Percentiles rank a stretch among this genome's conserved stretches.
phyloP scores from a whole-genome alignment of 176 grass and related monocot genomes.

The Triticum dicoccoides region DNA sequence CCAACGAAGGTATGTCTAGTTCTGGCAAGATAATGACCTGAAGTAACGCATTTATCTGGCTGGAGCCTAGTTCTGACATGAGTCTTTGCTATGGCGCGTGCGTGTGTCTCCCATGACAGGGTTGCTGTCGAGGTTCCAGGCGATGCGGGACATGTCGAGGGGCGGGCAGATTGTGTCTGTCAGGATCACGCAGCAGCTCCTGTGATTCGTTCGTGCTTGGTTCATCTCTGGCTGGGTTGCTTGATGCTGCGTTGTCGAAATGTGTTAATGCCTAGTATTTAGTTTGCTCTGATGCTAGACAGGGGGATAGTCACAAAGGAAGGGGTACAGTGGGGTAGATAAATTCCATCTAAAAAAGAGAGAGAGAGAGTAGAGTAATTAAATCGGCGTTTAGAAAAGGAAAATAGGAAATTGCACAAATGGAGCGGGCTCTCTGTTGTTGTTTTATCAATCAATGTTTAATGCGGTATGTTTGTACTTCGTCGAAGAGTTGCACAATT shows the following conservation, averaged over 20 bases:
- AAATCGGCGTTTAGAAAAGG: neutral
- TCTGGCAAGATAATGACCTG: neutral
- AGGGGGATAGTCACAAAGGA: conserved; percentile 26
- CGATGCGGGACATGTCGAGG: conserved; percentile 49
- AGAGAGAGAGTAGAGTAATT: neutral
- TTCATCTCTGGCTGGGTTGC: conserved; percentile 19
- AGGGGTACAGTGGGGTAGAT: conserved; percentile 14
- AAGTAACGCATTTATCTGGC: neutral
- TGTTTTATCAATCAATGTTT: conserved; percentile 15
- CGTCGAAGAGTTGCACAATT: neutral
- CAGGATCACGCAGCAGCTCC: conserved; percentile 71
- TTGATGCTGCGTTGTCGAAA: conserved; percentile 13
- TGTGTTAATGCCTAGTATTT: conserved; percentile 25
- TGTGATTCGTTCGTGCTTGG: conserved; percentile 40
- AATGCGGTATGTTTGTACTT: neutral
- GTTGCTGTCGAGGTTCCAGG: conserved; percentile 57
- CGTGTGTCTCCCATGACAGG: conserved; percentile 32
- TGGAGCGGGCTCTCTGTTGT: neutral
- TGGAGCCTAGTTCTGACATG: conserved; percentile 17
- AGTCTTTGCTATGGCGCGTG: neutral
- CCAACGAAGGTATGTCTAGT: conserved; percentile 63
- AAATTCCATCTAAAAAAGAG: neutral
- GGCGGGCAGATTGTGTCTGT: conserved; percentile 69
- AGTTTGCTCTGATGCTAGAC: conserved; percentile 11
- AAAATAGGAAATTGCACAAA: neutral